Evolutionary conservation across 352 stramenopile species (phyloP).

Genomic region (Phytophthora quininea): DNA sequence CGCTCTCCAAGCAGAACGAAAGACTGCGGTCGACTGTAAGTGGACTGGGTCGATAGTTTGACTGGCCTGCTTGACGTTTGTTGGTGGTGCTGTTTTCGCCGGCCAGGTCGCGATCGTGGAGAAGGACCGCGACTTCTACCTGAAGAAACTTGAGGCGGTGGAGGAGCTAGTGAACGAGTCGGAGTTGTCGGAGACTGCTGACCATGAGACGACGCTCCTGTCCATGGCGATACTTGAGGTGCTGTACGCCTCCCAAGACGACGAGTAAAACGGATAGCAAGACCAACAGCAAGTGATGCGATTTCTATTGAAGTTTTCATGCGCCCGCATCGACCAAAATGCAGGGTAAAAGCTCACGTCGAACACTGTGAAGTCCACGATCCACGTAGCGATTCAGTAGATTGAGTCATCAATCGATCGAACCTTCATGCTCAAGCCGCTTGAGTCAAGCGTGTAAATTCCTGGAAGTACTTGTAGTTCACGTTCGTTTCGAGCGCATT

Average conservation of each 20-base stretch:
- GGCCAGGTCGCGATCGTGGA: constrained; percentile 77
- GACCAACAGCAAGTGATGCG: not conserved
- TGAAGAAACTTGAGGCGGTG: constrained; percentile 96
- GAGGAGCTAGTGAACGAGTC: constrained; percentile 92
- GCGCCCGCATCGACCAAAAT: too few species aligned
- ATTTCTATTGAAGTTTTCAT: too few species aligned
- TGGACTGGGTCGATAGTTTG: not conserved
- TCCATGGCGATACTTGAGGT: constrained; percentile 75
- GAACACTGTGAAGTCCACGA: too few species aligned
- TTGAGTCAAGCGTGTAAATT: too few species aligned
- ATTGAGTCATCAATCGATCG: too few species aligned
- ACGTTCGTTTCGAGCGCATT: too few species aligned
- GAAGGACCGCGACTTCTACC: constrained; percentile 98
- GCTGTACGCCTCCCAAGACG: constrained; percentile 71
- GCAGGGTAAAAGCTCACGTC: too few species aligned
- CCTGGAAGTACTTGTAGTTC: too few species aligned
- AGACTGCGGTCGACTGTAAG: constrained; percentile 57
- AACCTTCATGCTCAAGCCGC: too few species aligned
- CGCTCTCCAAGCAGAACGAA: constrained; percentile 60
- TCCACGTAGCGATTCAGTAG: too few species aligned
- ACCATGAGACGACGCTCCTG: constrained; percentile 41
- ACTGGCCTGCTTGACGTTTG: not conserved
- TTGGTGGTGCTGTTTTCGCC: not conserved
- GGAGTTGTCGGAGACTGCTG: constrained; percentile 42
- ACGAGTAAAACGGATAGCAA: constrained; percentile 2